Conservation (phyloP, 768 basidiomycete species). For the Piloderma croceum region DNA sequence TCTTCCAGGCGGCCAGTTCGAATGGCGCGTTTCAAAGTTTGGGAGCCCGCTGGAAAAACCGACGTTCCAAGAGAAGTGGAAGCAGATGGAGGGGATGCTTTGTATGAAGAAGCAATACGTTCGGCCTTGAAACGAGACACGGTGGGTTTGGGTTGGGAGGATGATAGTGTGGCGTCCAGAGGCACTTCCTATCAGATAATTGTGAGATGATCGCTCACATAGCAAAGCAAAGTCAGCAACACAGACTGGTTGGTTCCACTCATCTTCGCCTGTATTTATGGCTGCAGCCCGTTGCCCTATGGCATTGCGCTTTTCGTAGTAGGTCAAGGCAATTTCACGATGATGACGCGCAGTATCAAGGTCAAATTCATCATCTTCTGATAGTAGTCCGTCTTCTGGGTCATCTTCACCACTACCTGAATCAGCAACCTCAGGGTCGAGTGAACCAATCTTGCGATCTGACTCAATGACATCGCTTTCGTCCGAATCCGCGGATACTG, state of each 20-base stretch:
- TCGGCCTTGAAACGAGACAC: slow-evolving; percentile 65
- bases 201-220: slow-evolving; percentile 2
- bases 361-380: slow-evolving; percentile 50
- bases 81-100: slow-evolving; percentile 29
- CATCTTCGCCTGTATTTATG: slow-evolving; percentile 42
- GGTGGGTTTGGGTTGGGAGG: slow-evolving; percentile 38
- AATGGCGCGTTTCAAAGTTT: slow-evolving; percentile 47
- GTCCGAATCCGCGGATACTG: slow-evolving; percentile 27
- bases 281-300: slow-evolving; percentile 51
- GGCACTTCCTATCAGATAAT: slow-evolving; percentile 33
- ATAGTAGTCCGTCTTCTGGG: slow-evolving; percentile 31
- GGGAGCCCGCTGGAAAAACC: slow-evolving; percentile 38
- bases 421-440: slow-evolving; percentile 8
- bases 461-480: slow-evolving; percentile 22
- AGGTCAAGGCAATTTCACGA: slow-evolving; percentile 69
- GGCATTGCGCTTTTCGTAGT: slow-evolving; percentile 53
- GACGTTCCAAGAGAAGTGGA: slow-evolving; percentile 39
- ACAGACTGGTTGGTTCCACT: slow-evolving; percentile 42
- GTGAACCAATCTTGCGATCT: slow-evolving; percentile 14
- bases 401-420: slow-evolving; percentile 24
- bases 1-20: slow-evolving; percentile 53
- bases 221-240: slow-evolving; percentile 2
- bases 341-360: slow-evolving; percentile 62
- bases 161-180: slow-evolving; percentile 36
- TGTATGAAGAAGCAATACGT: slow-evolving; percentile 45